A percentile compares a stretch with the other conserved stretches of the same genome.
phyloP scores from a whole-genome alignment of 768 basidiomycete genomes.

The Lactifluus echinatus region DNA sequence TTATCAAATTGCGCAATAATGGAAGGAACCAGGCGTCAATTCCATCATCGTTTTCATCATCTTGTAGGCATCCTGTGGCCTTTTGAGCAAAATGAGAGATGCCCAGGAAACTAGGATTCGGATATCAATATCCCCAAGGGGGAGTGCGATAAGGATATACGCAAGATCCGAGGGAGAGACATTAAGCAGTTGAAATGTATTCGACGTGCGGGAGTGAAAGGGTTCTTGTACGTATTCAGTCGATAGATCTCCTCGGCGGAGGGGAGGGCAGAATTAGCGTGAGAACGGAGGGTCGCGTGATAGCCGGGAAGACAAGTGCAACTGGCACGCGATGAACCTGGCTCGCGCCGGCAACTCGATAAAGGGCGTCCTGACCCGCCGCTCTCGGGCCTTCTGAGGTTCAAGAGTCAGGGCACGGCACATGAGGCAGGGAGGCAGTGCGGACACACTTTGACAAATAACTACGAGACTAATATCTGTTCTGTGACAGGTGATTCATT shows the following conservation, averaged over 20 bases:
- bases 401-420: background rate
- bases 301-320: background rate
- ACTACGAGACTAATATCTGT: background rate
- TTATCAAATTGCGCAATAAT: background rate
- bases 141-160: background rate
- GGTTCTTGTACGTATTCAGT: constrained; percentile 1
- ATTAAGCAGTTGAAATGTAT: constrained; percentile 17
- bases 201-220: background rate
- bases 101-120: background rate
- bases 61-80: too few species aligned
- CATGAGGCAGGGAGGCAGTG: background rate
- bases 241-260: constrained; percentile 17
- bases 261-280: background rate
- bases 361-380: background rate
- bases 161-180: background rate
- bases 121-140: background rate
- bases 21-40: background rate
- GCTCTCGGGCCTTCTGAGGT: background rate
- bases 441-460: background rate
- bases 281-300: constrained; percentile 10
- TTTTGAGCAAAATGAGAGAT: background rate
- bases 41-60: background rate
- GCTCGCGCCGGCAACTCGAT: background rate
- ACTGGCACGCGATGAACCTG: background rate
- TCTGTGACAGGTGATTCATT: constrained; percentile 3